These are phyloP conservation scores for Scenedesmus sp. DNA, from an alignment of 163 green algal genomes.

Conservation along the genomic window DNA sequence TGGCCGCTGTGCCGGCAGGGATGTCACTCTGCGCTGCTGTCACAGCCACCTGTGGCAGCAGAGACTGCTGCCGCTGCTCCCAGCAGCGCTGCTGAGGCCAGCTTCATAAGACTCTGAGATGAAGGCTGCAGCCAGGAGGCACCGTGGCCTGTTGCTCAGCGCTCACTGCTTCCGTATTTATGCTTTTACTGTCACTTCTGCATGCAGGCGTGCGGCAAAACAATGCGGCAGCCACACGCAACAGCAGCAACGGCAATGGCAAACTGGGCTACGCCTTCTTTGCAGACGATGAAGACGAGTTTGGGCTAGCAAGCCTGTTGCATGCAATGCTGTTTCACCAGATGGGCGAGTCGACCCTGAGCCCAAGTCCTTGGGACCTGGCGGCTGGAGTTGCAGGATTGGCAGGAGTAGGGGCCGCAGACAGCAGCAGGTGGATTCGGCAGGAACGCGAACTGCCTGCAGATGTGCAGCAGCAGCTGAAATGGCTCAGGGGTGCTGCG, in stretches of 20 bases:
- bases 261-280: constrained; percentile 35
- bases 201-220: constrained; percentile 39
- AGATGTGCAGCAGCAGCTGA: constrained; percentile 25
- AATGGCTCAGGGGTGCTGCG: neutral
- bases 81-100: too few species aligned
- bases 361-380: constrained; percentile 16
- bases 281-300: constrained; percentile 49
- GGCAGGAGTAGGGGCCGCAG: neutral
- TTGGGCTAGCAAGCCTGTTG: constrained; percentile 26
- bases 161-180: too few species aligned
- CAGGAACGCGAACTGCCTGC: constrained; percentile 4
- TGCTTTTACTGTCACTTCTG: neutral
- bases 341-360: neutral
- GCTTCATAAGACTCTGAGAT: too few species aligned
- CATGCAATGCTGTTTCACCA: constrained; percentile 35
- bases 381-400: neutral
- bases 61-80: too few species aligned
- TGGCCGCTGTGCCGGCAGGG: too few species aligned
- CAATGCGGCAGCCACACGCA: constrained; percentile 26
- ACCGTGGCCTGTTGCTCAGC: too few species aligned
- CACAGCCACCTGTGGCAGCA: too few species aligned
- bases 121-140: too few species aligned
- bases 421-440: neutral
- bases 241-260: neutral
- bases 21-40: too few species aligned